Conservation (phyloP, 306 rosid genomes). For the Comarum palustre region DNA sequence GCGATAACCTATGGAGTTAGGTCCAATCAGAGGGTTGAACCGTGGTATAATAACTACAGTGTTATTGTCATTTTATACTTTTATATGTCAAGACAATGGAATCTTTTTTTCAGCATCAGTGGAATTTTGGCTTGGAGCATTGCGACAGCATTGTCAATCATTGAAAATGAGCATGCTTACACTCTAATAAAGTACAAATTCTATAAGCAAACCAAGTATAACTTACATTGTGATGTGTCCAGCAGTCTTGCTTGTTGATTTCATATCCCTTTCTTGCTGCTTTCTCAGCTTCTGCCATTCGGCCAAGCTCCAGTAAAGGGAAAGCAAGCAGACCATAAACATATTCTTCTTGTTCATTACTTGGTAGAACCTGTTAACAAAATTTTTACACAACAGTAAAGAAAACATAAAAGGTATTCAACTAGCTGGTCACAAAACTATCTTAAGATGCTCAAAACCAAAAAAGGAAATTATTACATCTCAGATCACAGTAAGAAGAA, state of each 20-base stretch:
- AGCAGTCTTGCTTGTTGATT: conserved; percentile 61
- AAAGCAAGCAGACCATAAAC: conserved; percentile 86
- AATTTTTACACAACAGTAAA: conserved; percentile 1
- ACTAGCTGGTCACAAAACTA: not conserved
- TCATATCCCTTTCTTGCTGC: conserved; percentile 72
- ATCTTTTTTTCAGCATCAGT: not conserved
- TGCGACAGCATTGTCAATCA: not conserved
- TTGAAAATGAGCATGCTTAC: not conserved
- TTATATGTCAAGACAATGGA: not conserved
- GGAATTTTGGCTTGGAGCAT: not conserved
- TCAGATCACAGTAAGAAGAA: not conserved
- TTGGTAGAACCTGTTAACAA: conserved; percentile 60
- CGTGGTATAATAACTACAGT: not conserved
- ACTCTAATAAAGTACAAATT: conserved; percentile 4
- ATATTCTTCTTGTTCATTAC: conserved; percentile 61
- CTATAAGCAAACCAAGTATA: conserved; percentile 13
- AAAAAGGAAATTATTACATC: not conserved
- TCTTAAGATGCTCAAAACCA: not conserved
- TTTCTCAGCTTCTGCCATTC: conserved; percentile 69
- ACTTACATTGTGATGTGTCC: conserved; percentile 92
- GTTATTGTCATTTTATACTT: not conserved
- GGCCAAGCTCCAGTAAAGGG: conserved; percentile 76
- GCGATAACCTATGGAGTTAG: not conserved
- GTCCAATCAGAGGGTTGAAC: conserved; percentile 21
- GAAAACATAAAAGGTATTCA: not conserved